Evolutionary conservation across 768 basidiomycete species (phyloP), one percentile per base, ranked within the genome.

Genomic region (Amyloporia xantha): DNA sequence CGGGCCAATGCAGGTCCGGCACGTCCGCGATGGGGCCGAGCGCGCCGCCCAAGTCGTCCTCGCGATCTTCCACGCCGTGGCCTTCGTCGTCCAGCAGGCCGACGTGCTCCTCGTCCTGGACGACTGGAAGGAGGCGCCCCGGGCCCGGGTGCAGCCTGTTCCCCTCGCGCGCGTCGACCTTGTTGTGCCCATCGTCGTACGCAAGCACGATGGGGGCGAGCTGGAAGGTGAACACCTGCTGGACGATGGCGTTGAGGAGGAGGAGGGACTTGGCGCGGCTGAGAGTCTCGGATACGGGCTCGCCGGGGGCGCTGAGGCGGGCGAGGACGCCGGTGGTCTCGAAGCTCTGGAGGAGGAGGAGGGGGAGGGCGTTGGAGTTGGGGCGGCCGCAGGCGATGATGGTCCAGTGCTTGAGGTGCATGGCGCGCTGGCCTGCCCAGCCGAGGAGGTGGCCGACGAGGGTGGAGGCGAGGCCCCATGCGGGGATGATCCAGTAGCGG

Each of bases 231-330:
- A 62, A 43, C 11, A 47, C 52, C 52, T 64, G 61, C 55, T 65
- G 62, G 17, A 63, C 56, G 50, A 63, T 53, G 37, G 56, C 61
- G 48, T 64, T 64, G 37, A 64, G 55, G 11, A 65, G 62, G n/a
- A 63, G 51, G 20, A 63, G 49, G n/a, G 57, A 57, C 47, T 59
- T 54, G 3, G 62, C 63, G 41, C 63, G 57, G 40, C 13, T 21
- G 20, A 65, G 55, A n/a, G 57, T 54, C 19, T 41, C 38, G 20
- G 41, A n/a, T 15, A 44, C 28, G 17, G 37, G 13, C 43, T 61
- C 63, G 28, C 53, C 60, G 15, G 36, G 33, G 19, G 20, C 38
- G 15, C 51, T 19, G 20, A 63, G 53, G n/a, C 36, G 25, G 43
- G 54, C 49, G 24, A 64, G 63, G 6, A 62, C 58, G 24, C 62